phyloP scores from a whole-genome alignment of 2,329 filamentous ascomycete species.

The Stenocarpella maydis region DNA sequence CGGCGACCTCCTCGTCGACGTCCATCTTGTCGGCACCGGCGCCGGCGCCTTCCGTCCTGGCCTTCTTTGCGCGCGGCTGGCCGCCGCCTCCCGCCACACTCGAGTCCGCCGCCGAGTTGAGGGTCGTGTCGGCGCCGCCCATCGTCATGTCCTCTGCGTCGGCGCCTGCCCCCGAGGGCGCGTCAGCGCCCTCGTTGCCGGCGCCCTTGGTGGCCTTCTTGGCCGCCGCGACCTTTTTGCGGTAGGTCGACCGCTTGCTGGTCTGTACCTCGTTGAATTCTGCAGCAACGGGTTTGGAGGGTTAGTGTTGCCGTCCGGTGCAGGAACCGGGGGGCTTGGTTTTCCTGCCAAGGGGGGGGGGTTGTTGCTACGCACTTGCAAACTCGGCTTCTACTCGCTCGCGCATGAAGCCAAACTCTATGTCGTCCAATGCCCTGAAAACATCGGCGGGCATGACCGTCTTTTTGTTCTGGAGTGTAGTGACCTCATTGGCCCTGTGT shows the following conservation, averaged over 20 bases:
- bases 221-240: conserved; percentile 72
- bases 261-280: conserved; percentile 78
- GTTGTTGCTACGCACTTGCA: conserved; percentile 65
- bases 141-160: conserved; percentile 40
- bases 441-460: conserved; percentile 81
- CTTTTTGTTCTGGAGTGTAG: conserved; percentile 73
- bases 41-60: conserved; percentile 47
- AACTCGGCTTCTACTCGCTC: conserved; percentile 77
- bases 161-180: conserved; percentile 42
- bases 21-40: conserved; percentile 59
- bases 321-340: not conserved
- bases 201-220: conserved; percentile 54
- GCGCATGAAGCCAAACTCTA: conserved; percentile 78
- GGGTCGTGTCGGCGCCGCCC: conserved; percentile 36
- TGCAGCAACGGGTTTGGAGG: conserved; percentile 42
- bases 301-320: conserved; percentile 18
- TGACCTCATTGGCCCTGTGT: conserved; percentile 75
- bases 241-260: conserved; percentile 77
- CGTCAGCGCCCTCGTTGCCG: conserved; percentile 40
- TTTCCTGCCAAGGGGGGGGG: not conserved
- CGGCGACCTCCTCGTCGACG: conserved; percentile 50
- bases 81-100: conserved; percentile 31
- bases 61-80: conserved; percentile 49
- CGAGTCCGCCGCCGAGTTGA: conserved; percentile 33
- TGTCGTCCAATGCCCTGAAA: conserved; percentile 77